Base-by-base conservation (phyloP, 2,329 filamentous ascomycete species). In the Colletotrichum tabaci region DNA sequence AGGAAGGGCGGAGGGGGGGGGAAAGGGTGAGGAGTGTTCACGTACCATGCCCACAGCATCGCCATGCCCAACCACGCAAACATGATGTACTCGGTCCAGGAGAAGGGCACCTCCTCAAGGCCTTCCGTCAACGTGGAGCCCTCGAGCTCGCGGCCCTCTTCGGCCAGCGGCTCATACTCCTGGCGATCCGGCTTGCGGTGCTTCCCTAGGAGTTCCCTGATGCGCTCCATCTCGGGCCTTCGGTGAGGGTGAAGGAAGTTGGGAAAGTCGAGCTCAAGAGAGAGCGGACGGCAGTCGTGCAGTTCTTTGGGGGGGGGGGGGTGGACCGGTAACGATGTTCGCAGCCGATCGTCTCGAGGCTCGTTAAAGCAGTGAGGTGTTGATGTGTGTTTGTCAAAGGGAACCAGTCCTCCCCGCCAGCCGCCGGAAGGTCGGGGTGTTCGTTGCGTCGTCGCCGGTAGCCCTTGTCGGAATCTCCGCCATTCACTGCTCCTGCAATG, bases 21-120 rank as follows among this genome's bases (percentile, higher is more conserved):
- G 12, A 38, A 3, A 38, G 18, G 66, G 42, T 23, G 30, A 35
- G 38, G 30, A 69, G 23, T 10, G 35, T 6, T 58, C 60, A 77
- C 89, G 76, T 89, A 97, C 96, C 96, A 98, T 66, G 96, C 95
- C 96, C 96, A 98, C 55, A 98, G 87, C 96, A 98, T 98, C 63
- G 95, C 94, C 67, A 98, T 87, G 61, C 96, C 96, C 35, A 98
- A 86, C 61, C 98, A 84, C 67, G 93, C 86, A 82, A 98, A 98
- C 79, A 98, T 92, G 76, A 83, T 85, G 82, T 98, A 99, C 80
- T 97, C 94, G 46, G 94, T 79, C 91, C 93, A 95, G 73, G 94
- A 97, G 84, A 98, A 98, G 21, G 86, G 86, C 44, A 83, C 77
- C 46, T 84, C 83, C 18, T 84, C 77, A 49, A 83, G 77, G 23